Evolutionary conservation across 2,329 filamentous ascomycete species (phyloP).

Genomic region (Endoconidiophora laricicola): DNA sequence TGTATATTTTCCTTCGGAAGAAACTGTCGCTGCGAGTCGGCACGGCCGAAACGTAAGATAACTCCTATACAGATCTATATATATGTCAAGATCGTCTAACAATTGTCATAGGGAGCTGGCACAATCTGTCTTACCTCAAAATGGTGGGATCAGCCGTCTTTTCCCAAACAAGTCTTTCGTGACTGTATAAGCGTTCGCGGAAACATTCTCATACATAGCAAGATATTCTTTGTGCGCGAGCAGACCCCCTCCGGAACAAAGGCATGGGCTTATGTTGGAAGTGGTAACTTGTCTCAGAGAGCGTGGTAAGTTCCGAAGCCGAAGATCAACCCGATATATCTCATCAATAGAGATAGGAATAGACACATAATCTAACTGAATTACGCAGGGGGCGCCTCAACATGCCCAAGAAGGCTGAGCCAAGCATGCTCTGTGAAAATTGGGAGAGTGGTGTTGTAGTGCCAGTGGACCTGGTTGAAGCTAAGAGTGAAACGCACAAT

Average conservation of each 20-base stretch:
- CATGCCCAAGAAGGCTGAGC: conserved; percentile 49
- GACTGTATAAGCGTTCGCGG: conserved; percentile 57
- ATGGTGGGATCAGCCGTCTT: conserved; percentile 53
- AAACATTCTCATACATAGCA: conserved; percentile 77
- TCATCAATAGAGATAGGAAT: no score
- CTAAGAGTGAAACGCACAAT: background rate
- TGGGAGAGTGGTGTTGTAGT: conserved; percentile 91
- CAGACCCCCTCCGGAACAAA: conserved; percentile 15
- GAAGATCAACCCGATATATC: background rate
- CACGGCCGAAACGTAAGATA: conserved; percentile 41
- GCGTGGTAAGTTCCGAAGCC: conserved; percentile 52
- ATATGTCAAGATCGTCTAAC: background rate
- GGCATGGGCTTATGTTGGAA: conserved; percentile 76
- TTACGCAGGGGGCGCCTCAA: conserved; percentile 54
- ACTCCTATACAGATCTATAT: background rate
- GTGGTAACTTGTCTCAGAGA: conserved; percentile 81
- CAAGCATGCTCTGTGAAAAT: conserved; percentile 72
- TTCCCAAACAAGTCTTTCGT: conserved; percentile 54
- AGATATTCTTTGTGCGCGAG: conserved; percentile 42
- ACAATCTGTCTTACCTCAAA: conserved; percentile 65
- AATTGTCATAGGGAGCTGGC: conserved; percentile 45
- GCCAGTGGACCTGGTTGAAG: conserved; percentile 26
- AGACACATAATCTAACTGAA: background rate
- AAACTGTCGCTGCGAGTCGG: conserved; percentile 49
- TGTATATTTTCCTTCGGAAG: conserved; percentile 64